Conservation (phyloP, 2,329 filamentous ascomycete species). For the Aspergillus aculeatinus region DNA sequence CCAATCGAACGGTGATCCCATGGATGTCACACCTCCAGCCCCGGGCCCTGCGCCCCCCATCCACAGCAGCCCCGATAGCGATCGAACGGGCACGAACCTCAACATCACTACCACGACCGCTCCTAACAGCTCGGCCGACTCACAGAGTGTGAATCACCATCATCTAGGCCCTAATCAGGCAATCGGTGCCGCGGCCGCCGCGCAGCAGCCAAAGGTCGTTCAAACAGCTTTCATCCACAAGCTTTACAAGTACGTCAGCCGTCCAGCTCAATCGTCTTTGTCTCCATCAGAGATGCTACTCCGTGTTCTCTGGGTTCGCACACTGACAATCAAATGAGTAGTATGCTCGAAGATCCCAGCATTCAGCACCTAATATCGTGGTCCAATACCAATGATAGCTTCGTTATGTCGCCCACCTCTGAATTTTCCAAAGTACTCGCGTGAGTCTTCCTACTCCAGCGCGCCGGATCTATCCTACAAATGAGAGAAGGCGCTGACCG, state of each 20-base stretch:
- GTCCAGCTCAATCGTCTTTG: not conserved
- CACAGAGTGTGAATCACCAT: slow-evolving; percentile 29
- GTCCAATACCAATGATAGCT: slow-evolving; percentile 91
- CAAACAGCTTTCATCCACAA: slow-evolving; percentile 99
- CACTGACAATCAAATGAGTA: slow-evolving; percentile 44
- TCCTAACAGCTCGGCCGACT: slow-evolving; percentile 35
- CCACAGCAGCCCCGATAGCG: slow-evolving; percentile 50
- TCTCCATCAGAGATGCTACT: not conserved
- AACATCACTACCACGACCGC: slow-evolving; percentile 27
- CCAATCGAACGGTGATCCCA: slow-evolving; percentile 51
- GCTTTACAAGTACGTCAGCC: slow-evolving; percentile 78
- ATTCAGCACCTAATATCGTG: slow-evolving; percentile 97
- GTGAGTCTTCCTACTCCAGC: slow-evolving; percentile 56
- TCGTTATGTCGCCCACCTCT: slow-evolving; percentile 96
- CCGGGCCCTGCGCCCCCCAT: slow-evolving; percentile 45
- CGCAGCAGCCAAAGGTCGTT: slow-evolving; percentile 94
- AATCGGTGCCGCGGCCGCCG: slow-evolving; percentile 51
- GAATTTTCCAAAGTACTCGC: slow-evolving; percentile 98
- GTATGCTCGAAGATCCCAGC: slow-evolving; percentile 91
- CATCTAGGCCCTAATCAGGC: slow-evolving; percentile 29
- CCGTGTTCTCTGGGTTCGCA: not conserved
- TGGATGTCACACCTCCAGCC: slow-evolving; percentile 55
- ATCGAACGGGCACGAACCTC: slow-evolving; percentile 41
- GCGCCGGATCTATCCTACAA: not conserved
- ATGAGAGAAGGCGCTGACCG: slow-evolving; percentile 5